Evolutionary conservation across 2,329 filamentous ascomycete species (phyloP).

Genomic region (Magnaporthiopsis rhizophila): DNA sequence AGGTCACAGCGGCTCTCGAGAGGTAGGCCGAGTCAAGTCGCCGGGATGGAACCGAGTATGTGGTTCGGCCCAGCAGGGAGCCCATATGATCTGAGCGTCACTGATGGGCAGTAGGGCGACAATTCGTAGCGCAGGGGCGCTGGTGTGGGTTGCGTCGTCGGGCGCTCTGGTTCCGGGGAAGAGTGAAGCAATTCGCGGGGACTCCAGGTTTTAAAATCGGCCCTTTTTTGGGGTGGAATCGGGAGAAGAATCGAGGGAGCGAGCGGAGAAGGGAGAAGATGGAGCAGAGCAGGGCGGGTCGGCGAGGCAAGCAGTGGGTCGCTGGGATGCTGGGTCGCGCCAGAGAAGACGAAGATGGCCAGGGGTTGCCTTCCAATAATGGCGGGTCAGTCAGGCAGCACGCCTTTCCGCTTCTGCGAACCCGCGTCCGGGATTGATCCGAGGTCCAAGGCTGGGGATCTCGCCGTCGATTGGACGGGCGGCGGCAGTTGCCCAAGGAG

Average conservation of each 20-base stretch:
- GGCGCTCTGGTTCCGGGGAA: slow-evolving; percentile 4
- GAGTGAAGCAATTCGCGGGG: slow-evolving; percentile 16
- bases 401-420: not conserved
- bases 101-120: not conserved
- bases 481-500: not conserved
- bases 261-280: not conserved
- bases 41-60: not conserved
- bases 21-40: not conserved
- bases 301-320: not conserved
- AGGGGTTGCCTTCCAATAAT: not conserved
- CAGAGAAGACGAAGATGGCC: not conserved
- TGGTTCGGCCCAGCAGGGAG: not conserved
- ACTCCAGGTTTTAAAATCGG: slow-evolving; percentile 21
- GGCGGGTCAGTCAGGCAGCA: not conserved
- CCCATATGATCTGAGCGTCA: not conserved
- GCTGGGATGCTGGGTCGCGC: not conserved
- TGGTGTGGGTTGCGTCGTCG: not conserved
- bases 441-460: not conserved
- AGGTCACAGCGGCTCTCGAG: not conserved
- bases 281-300: not conserved
- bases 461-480: not conserved
- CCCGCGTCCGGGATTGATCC: not conserved
- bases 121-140: not conserved
- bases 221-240: slow-evolving; percentile 13
- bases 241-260: not conserved